A percentile compares a stretch with the other conserved stretches of the same genome.
phyloP scores from a whole-genome alignment of 2,329 filamentous ascomycete genomes.

The Aspergillus nomiae region DNA sequence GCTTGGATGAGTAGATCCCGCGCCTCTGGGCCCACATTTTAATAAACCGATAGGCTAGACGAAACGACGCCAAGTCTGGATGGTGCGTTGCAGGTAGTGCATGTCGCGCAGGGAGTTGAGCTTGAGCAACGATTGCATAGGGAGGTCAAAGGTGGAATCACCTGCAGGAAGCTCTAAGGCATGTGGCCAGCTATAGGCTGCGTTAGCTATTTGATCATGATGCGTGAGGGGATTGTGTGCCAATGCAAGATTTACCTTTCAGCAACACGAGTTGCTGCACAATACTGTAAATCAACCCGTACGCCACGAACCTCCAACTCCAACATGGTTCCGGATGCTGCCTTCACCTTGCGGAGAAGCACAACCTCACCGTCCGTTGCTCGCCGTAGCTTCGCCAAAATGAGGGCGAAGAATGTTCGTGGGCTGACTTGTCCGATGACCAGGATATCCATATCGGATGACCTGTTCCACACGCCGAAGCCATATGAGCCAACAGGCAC shows the following conservation, averaged over 20 bases:
- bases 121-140: constrained; percentile 10
- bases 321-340: constrained; percentile 10
- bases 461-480: constrained; percentile 6
- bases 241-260: background rate
- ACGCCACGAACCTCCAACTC: constrained; percentile 8
- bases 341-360: constrained; percentile 11
- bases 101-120: constrained; percentile 13
- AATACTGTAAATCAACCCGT: constrained; percentile 10
- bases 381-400: constrained; percentile 5
- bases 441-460: constrained; percentile 11
- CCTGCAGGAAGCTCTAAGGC: background rate
- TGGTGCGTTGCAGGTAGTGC: constrained; percentile 10
- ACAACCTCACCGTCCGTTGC: background rate
- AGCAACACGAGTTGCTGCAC: constrained; percentile 7
- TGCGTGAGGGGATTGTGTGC: no score
- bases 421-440: constrained; percentile 10
- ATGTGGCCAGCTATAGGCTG: constrained; percentile 2
- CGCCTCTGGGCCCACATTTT: constrained; percentile 8
- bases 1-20: constrained; percentile 10
- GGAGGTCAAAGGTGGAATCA: constrained; percentile 7
- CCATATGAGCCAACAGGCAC: constrained; percentile 11
- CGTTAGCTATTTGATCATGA: background rate
- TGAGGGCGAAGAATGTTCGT: constrained; percentile 12
- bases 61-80: constrained; percentile 7
- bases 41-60: constrained; percentile 9